Evolutionary conservation across 2,329 filamentous ascomycete species (phyloP).

Genomic region (Penicillium sp.): DNA sequence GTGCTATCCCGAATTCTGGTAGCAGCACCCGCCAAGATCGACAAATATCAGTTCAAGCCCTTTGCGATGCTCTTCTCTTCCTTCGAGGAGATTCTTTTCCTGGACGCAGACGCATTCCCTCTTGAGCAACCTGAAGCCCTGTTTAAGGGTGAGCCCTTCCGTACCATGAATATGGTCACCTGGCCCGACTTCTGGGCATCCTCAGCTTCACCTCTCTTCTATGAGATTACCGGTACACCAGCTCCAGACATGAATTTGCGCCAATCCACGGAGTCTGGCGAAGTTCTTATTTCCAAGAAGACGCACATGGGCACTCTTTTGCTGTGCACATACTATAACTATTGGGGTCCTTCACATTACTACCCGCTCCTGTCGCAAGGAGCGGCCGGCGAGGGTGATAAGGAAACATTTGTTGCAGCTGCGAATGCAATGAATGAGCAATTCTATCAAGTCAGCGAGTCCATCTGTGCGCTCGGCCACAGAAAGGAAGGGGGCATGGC

Average conservation of each 20-base stretch:
- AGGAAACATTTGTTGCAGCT: constrained; percentile 52
- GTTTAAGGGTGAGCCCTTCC: constrained; percentile 46
- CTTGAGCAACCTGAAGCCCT: constrained; percentile 43
- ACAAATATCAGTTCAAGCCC: constrained; percentile 51
- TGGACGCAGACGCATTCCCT: constrained; percentile 52
- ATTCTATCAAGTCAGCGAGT: constrained; percentile 47
- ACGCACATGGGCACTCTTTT: constrained; percentile 50
- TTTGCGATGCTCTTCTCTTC: constrained; percentile 53
- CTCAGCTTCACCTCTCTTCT: constrained; percentile 47
- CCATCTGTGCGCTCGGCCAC: constrained; percentile 37
- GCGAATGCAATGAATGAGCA: constrained; percentile 40
- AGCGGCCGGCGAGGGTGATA: constrained; percentile 52
- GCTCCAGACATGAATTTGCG: constrained; percentile 32
- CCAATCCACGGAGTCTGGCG: constrained; percentile 51
- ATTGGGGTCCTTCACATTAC: constrained; percentile 54
- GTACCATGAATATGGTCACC: constrained; percentile 37
- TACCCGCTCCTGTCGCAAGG: constrained; percentile 45
- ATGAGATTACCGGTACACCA: constrained; percentile 42
- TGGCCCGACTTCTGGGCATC: constrained; percentile 43
- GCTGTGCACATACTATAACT: constrained; percentile 58
- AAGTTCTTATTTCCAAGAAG: constrained; percentile 52
- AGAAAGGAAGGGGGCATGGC: constrained; percentile 29
- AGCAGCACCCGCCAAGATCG: constrained; percentile 33
- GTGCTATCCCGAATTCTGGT: constrained; percentile 46
- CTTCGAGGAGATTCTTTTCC: constrained; percentile 51